Evolutionary conservation across 495 filamentous ascomycete genomes (phyloP), one percentile per base, ranked within the genome.

Genomic region (Hypoxylon fragiforme): DNA sequence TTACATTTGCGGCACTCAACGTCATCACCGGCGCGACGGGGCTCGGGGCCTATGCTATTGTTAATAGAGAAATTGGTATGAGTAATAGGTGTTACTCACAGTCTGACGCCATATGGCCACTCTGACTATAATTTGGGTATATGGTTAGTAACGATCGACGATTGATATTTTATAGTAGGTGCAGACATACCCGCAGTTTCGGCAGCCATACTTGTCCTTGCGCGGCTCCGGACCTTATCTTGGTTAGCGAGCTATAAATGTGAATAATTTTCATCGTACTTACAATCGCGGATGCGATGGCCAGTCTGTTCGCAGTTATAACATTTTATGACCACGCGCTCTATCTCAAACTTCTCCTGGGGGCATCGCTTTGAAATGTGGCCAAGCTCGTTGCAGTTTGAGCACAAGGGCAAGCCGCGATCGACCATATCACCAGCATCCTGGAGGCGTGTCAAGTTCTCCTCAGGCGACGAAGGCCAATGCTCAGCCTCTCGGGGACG

Each of bases 1-100:
- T 78, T 76, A 70, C 91, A 95, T 37, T 85, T 84, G 39, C 84
- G 85, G 68, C 92, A 97, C 68, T 96, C 90, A 2, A 95, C 83
- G 44, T 79, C 79, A 12, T 78, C 83, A 32, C 60, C 50, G 16
- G 87, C 82, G 44, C 83, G 85, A 21, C 85, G 86, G 19, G 89
- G 88, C 68, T 95, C 70, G 7, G 71, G 24, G 26, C 70, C 70
- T 73, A 48, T 30, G 35, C 14, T 3, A 82, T 81, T 20, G 76
- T 73, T 50, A 85, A 66, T 26, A 76, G 77, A 40, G n/a, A 51
- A 16, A 1, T 37, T 43, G 22, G 58, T 62, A 13, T 13, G 22
- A 26, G 42, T 24, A 31, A 48, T 18, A 19, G 44, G 20, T 14
- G 26, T 45, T 24, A 73, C 70, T 64, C 44, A 69, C 75, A 78